Conservation (phyloP, 2,329 filamentous ascomycete species). For the Rhytidhysteron rufulum region DNA sequence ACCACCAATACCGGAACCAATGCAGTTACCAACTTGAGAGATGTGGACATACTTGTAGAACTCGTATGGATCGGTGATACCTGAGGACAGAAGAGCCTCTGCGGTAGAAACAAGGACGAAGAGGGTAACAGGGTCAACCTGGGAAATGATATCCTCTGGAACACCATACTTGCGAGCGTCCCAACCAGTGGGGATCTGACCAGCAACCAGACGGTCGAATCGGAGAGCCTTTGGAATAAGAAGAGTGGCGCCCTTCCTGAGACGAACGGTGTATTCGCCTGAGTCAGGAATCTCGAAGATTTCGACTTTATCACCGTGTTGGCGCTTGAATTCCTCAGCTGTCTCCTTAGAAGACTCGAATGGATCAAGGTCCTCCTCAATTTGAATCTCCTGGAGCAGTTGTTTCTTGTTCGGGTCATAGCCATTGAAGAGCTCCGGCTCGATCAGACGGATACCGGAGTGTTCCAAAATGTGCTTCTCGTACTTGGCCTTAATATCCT, state of each 20-base stretch:
- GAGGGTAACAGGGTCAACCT: conserved; percentile 94
- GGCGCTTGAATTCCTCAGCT: conserved; percentile 92
- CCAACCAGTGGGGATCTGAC: conserved; percentile 96
- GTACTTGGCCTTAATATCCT: conserved; percentile 96
- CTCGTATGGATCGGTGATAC: conserved; percentile 98
- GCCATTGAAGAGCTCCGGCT: conserved; percentile 92
- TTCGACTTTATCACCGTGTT: conserved; percentile 97
- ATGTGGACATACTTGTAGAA: conserved; percentile 99
- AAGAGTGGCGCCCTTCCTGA: conserved; percentile 92
- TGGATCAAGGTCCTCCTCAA: conserved; percentile 93
- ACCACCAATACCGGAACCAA: conserved; percentile 98
- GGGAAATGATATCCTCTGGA: conserved; percentile 94
- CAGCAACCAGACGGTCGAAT: conserved; percentile 95
- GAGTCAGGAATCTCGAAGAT: conserved; percentile 93
- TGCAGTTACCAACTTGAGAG: conserved; percentile 95
- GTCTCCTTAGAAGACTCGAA: conserved; percentile 98
- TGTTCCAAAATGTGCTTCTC: conserved; percentile 96
- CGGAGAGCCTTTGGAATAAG: conserved; percentile 95
- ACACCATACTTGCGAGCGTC: conserved; percentile 94
- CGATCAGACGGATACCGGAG: conserved; percentile 93
- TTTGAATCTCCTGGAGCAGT: conserved; percentile 93
- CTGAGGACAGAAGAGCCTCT: conserved; percentile 83
- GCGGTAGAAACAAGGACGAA: conserved; percentile 92
- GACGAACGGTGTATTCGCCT: conserved; percentile 87
- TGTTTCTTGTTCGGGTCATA: conserved; percentile 99